Percentiles rank a stretch among this genome's conserved stretches.
These are phyloP conservation scores for Plantago lanceolata DNA, from an alignment of 305 asterid genomes.

Conservation along the genomic window DNA sequence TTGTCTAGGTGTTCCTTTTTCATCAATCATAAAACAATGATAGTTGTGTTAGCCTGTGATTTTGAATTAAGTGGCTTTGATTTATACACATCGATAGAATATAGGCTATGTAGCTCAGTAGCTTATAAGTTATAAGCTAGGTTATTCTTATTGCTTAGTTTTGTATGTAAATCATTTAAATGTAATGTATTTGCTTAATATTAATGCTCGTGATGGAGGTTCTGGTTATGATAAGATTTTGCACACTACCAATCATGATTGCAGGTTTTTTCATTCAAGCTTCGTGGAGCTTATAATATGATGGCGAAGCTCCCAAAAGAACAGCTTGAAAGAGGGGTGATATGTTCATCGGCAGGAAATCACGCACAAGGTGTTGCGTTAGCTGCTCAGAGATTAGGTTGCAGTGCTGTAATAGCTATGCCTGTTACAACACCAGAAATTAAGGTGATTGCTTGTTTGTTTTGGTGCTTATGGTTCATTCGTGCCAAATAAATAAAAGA, in stretches of 20 bases:
- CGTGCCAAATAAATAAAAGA: too few species aligned
- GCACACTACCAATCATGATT: conserved; percentile 12
- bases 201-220: too few species aligned
- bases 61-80: neutral
- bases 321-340: conserved; percentile 66
- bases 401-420: conserved; percentile 84
- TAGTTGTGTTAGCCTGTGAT: neutral
- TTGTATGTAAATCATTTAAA: too few species aligned
- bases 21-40: too few species aligned
- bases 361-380: conserved; percentile 96
- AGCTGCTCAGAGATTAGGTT: conserved; percentile 68
- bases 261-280: conserved; percentile 76
- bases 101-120: too few species aligned
- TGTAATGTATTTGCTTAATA: too few species aligned
- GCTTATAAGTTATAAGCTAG: too few species aligned
- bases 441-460: conserved; percentile 45
- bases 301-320: conserved; percentile 87
- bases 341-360: conserved; percentile 94
- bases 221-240: too few species aligned
- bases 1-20: too few species aligned
- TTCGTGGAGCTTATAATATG: conserved; percentile 96
- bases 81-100: too few species aligned
- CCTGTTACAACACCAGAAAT: conserved; percentile 87
- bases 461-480: neutral
- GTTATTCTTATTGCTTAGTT: too few species aligned